Percentiles rank a stretch among this genome's conserved stretches.
Evolutionary conservation across 2,329 filamentous ascomycete species (phyloP).

Genomic region (Hypoxylon sp.): DNA sequence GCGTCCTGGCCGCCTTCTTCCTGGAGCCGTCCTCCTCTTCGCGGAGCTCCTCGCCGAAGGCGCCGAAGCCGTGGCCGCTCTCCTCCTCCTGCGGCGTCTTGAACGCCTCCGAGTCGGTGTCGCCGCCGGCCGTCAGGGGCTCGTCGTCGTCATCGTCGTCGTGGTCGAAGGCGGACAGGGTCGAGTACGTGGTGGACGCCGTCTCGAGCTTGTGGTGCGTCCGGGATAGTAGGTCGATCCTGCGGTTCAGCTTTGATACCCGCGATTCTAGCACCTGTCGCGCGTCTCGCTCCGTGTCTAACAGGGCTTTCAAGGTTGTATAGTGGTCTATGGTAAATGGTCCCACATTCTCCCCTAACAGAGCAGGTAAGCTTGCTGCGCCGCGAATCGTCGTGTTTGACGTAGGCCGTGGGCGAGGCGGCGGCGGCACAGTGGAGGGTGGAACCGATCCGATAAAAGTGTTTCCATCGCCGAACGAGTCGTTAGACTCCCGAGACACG

Average conservation of each 20-base stretch:
- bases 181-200: constrained; percentile 47
- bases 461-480: constrained; percentile 57
- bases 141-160: constrained; percentile 53
- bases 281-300: constrained; percentile 65
- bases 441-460: constrained; percentile 55
- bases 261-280: constrained; percentile 64
- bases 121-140: constrained; percentile 39
- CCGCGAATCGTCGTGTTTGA: constrained; percentile 60
- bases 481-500: constrained; percentile 52
- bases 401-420: constrained; percentile 50
- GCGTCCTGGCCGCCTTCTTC: constrained; percentile 66
- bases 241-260: constrained; percentile 61
- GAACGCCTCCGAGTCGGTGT: constrained; percentile 56
- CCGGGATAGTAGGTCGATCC: constrained; percentile 56
- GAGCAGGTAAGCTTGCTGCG: constrained; percentile 53
- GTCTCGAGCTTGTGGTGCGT: constrained; percentile 49
- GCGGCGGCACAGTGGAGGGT: constrained; percentile 33
- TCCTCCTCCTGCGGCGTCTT: constrained; percentile 61
- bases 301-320: constrained; percentile 57
- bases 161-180: constrained; percentile 53
- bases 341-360: constrained; percentile 46
- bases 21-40: constrained; percentile 48
- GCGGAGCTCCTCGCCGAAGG: constrained; percentile 53
- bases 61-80: constrained; percentile 48
- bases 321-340: constrained; percentile 57